Base-by-base conservation (phyloP, 2,329 filamentous ascomycete species). In the Aspergillus sp. region DNA sequence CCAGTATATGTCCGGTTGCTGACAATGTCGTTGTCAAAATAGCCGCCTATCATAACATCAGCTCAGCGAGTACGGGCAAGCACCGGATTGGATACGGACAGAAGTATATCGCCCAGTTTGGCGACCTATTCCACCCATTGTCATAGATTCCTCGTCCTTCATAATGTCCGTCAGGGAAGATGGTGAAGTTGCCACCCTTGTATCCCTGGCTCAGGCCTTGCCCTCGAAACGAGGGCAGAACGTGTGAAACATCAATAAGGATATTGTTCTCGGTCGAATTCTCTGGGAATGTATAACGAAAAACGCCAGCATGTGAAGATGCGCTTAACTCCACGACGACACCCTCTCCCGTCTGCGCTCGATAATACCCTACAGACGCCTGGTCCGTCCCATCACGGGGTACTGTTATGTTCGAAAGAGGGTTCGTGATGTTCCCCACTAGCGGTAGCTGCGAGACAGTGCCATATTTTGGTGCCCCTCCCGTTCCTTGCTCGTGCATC, bases 381-480 rank as follows among this genome's bases (percentile, higher is more conserved):
- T 79, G 65, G 63, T 89, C 81, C 25, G 81, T 66, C 67, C 72
- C 67, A 64, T 81, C 81, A 74, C 88, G 83, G 0, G 81, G 81
- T 25, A 87, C 80, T n/a, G 83, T 85, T 38, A 85, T 78, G 64
- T 85, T 82, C 4, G 76, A 79, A 25, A 90, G 75, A 2, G 87
- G 87, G 60, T 89, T 83, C 7, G 66, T 68, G 47, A 87, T 73
- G 17, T 70, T 71, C 0, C 84, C 85, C 0, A 83, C 68, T 0
- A 85, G 73, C 0, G 85, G 87, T 73, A 88, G 80, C 72, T 88
- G 86, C 1, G 84, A 79, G 34, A 88, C 84, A 1, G 89, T 86
- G 4, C 89, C 89, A 63, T 91, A 91, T 72, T 90, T 91, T 1
- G 89, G 87, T 1, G 86, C 87, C 1, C 89, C 89, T 7, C 89